These are phyloP conservation scores for Solanum microdontum DNA, from an alignment of 257 asterid species.

Conservation along the genomic window DNA sequence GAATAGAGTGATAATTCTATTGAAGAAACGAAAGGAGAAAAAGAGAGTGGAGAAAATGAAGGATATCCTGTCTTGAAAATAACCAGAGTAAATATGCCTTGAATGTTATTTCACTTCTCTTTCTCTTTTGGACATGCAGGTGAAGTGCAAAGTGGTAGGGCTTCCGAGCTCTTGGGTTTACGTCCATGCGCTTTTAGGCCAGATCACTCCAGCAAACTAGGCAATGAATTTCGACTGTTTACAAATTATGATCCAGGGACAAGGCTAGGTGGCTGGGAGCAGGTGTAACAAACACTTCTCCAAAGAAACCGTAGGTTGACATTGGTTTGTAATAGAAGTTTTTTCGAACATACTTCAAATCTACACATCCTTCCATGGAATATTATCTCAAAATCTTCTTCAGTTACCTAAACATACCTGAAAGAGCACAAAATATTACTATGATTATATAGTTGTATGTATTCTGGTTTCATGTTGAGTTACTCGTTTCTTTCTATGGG, in stretches of 20 bases:
- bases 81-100: background rate
- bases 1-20: background rate
- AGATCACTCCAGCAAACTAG: constrained; percentile 90
- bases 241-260: constrained; percentile 77
- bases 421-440: background rate
- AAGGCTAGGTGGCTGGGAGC: constrained; percentile 79
- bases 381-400: background rate
- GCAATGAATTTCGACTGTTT: constrained; percentile 80
- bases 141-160: constrained; percentile 64
- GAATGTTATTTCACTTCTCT: background rate
- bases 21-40: background rate
- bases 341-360: background rate
- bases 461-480: background rate
- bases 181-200: constrained; percentile 81
- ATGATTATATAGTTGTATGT: background rate
- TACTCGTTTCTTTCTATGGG: background rate
- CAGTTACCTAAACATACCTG: background rate
- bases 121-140: constrained; percentile 27
- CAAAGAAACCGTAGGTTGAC: background rate
- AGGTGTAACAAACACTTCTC: constrained; percentile 5
- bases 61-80: background rate
- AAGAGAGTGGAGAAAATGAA: background rate
- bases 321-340: background rate
- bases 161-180: constrained; percentile 64
- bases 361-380: background rate